Evolutionary conservation across 257 asterid species (phyloP), one percentile per base, ranked within the genome.

Genomic region (Verbena officinalis): DNA sequence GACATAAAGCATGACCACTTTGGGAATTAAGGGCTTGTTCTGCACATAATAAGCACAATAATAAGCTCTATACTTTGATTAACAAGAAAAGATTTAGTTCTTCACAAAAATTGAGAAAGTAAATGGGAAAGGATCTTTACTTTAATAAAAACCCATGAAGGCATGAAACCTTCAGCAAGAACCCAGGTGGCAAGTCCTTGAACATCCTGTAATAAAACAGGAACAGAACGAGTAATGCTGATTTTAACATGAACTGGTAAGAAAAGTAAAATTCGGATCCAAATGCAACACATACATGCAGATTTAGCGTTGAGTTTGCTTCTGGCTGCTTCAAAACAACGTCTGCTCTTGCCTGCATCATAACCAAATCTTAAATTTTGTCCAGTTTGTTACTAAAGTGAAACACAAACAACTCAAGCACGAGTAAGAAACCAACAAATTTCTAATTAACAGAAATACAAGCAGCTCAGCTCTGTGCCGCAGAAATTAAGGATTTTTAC

Each of bases 101-200:
- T n/a, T 40, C 2, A 13, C 5, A 30, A 21, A 54, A 43, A 36
- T 23, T 16, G 40, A 66, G 3, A 19, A 15, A 45, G 31, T 64
- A 36, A 60, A 19, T 30, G 14, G 49, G 70, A 62, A 9, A 51
- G 53, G 58, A 21, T 64, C 69, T 61, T 81, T 81, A 87, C 99
- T 77, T 90, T 93, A 72, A 93, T 84, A 79, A 93, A 93, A 74
- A 77, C 83, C 97, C 97, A 93, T 2, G 99, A 84, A 0, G 99
- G 99, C 97, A 87, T 93, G 82, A 90, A 79, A 27, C 97, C 97
- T 31, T 93, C 96, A 34, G 91, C 96, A 64, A 94, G 95, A 68
- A 90, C 95, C 99, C 97, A 94, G 60, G 95, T 88, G 52, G 83
- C 95, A 64, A 90, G 95, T 44, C 96, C 97, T 81, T 94, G 97